These are phyloP conservation scores for Debaryomycetaceae sp. DNA, from an alignment of 1,139 yeast species.

Conservation along the genomic window DNA sequence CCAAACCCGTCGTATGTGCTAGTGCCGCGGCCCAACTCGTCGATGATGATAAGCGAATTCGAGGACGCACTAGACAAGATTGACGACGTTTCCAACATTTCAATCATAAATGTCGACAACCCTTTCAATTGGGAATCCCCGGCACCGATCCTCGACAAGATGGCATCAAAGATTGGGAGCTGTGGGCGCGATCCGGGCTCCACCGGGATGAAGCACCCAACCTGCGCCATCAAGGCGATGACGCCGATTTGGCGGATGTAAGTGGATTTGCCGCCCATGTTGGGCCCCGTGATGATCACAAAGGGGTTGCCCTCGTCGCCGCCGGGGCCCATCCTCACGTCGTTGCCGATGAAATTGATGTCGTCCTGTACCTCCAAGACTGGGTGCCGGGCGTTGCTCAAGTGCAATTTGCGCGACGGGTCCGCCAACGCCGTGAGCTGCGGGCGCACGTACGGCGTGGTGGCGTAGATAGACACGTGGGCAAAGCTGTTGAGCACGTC, in stretches of 20 bases:
- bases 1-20: constrained; percentile 98
- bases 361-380: constrained; percentile 91
- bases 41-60: constrained; percentile 85
- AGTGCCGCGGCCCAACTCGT: constrained; percentile 95
- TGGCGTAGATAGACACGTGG: constrained; percentile 78
- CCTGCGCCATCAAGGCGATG: constrained; percentile 82
- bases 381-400: constrained; percentile 84
- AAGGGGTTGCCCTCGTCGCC: constrained; percentile 55
- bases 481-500: constrained; percentile 88
- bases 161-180: constrained; percentile 81
- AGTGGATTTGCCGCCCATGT: constrained; percentile 98
- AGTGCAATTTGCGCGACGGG: constrained; percentile 46
- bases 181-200: constrained; percentile 51
- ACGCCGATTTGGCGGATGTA: constrained; percentile 91
- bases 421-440: constrained; percentile 44
- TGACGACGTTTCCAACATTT: constrained; percentile 93
- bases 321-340: constrained; percentile 37
- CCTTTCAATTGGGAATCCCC: constrained; percentile 97
- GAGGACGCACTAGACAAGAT: constrained; percentile 81
- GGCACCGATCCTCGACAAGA: constrained; percentile 96
- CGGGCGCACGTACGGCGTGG: constrained; percentile 77
- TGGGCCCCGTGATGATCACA: constrained; percentile 90
- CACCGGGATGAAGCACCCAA: constrained; percentile 85
- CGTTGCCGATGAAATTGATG: constrained; percentile 81
- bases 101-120: constrained; percentile 95